These are phyloP conservation scores for Ananas comosus DNA, from an alignment of 176 grass and related monocot species.

Conservation along the genomic window DNA sequence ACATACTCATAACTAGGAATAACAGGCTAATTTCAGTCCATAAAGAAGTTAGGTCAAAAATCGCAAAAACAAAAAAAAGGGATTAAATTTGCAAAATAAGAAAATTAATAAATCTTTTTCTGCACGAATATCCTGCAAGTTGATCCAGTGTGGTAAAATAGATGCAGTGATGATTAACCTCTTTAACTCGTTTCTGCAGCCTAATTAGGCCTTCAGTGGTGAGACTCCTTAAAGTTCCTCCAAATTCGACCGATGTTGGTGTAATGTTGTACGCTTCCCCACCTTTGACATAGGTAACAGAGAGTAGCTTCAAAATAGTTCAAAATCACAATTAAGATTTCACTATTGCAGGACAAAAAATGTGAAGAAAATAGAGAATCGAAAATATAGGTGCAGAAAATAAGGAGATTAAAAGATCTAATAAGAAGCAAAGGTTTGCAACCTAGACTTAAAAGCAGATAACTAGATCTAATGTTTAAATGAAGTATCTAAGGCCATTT, in stretches of 20 bases:
- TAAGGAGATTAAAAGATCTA: background rate
- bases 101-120: background rate
- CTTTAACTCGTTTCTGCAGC: conserved; percentile 56
- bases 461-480: no score
- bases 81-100: background rate
- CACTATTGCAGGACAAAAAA: background rate
- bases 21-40: no score
- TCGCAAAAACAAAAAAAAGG: background rate
- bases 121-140: background rate
- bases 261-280: conserved; percentile 36
- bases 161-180: conserved; percentile 33
- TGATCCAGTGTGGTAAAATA: conserved; percentile 7
- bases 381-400: background rate
- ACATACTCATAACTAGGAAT: no score
- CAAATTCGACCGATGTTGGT: conserved; percentile 64
- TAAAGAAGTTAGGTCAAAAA: background rate
- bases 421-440: no score
- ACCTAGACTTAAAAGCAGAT: no score
- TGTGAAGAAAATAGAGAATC: background rate
- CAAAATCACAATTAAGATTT: conserved; percentile 11
- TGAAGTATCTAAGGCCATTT: no score
- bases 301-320: conserved; percentile 45
- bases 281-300: conserved; percentile 76
- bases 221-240: conserved; percentile 85
- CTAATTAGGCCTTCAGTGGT: conserved; percentile 61